phyloP scores from a whole-genome alignment of 2,329 filamentous ascomycete species.

The Trichoderma citrinoviride region DNA sequence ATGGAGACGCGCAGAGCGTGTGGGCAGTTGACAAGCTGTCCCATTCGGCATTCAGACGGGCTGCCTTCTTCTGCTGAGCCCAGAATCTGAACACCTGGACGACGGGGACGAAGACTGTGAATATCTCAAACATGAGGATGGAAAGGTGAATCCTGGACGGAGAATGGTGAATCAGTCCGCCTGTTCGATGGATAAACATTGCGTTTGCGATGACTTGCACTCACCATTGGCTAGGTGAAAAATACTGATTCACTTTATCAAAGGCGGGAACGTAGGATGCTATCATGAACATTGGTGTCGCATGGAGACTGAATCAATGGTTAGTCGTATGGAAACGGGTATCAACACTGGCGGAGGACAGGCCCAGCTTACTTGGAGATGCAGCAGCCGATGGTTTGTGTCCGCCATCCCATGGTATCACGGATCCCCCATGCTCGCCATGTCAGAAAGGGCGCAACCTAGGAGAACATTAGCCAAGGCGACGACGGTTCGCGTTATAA shows the following conservation, averaged over 20 bases:
- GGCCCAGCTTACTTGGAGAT: constrained; percentile 31
- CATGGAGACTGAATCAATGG: constrained; percentile 48
- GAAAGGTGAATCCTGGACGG: constrained; percentile 44
- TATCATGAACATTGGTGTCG: constrained; percentile 62
- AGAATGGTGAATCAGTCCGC: background rate
- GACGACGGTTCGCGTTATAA: background rate
- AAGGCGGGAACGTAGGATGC: constrained; percentile 51
- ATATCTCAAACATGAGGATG: constrained; percentile 59
- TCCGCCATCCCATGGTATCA: constrained; percentile 57
- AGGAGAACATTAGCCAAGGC: background rate
- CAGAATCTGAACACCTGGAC: constrained; percentile 49
- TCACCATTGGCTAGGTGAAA: constrained; percentile 59
- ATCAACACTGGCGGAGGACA: too few relatives aligned
- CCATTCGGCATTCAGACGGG: constrained; percentile 23
- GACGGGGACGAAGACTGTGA: constrained; percentile 60
- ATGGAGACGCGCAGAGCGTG: constrained; percentile 16
- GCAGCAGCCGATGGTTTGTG: constrained; percentile 48
- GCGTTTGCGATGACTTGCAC: constrained; percentile 32
- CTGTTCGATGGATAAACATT: constrained; percentile 39
- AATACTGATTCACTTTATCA: constrained; percentile 50
- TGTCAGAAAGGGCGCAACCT: constrained; percentile 50
- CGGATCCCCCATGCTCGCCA: constrained; percentile 52
- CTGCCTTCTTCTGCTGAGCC: constrained; percentile 33
- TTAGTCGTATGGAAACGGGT: background rate
- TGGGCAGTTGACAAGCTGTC: constrained; percentile 12